These are phyloP conservation scores for Oemleria cerasiformis DNA, from an alignment of 306 rosid species.

Conservation along the genomic window DNA sequence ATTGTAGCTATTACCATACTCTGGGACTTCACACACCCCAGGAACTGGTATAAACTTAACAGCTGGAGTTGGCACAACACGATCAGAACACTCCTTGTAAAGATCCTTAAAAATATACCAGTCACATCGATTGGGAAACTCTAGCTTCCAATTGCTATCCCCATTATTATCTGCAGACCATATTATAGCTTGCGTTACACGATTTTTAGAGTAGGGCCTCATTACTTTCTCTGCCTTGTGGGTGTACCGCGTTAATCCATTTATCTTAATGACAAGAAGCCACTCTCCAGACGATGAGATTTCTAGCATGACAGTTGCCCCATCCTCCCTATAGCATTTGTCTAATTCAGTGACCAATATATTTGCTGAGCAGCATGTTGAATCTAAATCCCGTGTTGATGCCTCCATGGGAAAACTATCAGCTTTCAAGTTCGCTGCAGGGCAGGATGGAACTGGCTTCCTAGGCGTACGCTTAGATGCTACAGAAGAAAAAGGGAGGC, in stretches of 20 bases:
- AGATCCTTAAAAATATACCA: conserved; percentile 69
- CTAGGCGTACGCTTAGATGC: conserved; percentile 36
- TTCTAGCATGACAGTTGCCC: conserved; percentile 44
- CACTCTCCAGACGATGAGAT: conserved; percentile 48
- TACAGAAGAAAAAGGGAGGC: conserved; percentile 28
- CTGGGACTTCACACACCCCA: conserved; percentile 50
- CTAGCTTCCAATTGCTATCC: conserved; percentile 66
- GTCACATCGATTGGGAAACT: conserved; percentile 52
- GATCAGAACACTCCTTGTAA: conserved; percentile 65
- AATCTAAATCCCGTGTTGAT: conserved; percentile 26
- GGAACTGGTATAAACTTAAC: conserved; percentile 65
- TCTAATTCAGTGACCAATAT: conserved; percentile 54
- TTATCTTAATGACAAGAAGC: conserved; percentile 64
- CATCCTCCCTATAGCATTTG: conserved; percentile 56
- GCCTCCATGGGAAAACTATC: conserved; percentile 23
- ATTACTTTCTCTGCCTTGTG: conserved; percentile 56
- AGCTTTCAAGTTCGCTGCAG: conserved; percentile 31
- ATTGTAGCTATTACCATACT: conserved; percentile 32
- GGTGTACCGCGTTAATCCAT: conserved; percentile 46
- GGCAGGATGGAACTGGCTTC: conserved; percentile 26
- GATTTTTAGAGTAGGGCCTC: conserved; percentile 50
- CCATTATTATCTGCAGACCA: conserved; percentile 39
- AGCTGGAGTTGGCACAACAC: conserved; percentile 34
- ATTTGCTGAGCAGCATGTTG: conserved; percentile 49
- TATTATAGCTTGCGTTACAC: conserved; percentile 45